These are phyloP conservation scores for Davidsoniella neocaledoniae DNA, from an alignment of 2,329 filamentous ascomycete species.

Conservation along the genomic window DNA sequence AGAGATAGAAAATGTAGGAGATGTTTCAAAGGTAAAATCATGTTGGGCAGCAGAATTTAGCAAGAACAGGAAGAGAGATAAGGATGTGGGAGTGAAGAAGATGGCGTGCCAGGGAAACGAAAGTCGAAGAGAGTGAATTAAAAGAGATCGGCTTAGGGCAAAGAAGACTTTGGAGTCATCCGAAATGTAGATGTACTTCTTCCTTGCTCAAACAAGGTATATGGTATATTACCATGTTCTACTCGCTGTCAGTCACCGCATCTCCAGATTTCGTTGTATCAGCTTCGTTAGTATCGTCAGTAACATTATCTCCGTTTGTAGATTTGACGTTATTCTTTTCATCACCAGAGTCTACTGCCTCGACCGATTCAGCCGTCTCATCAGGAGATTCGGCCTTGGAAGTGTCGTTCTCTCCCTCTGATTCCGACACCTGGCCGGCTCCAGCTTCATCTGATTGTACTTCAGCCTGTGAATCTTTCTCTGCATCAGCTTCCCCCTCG, in stretches of 20 bases:
- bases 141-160: too few species aligned
- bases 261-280: background rate
- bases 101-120: background rate
- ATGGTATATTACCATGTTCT: background rate
- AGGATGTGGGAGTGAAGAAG: background rate
- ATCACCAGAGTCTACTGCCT: background rate
- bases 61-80: background rate
- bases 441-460: background rate
- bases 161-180: too few species aligned
- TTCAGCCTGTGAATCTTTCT: background rate
- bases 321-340: background rate
- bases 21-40: background rate
- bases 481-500: background rate
- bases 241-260: background rate
- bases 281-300: background rate
- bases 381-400: background rate
- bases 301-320: background rate
- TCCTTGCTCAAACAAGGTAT: background rate
- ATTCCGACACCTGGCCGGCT: too few species aligned
- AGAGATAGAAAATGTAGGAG: background rate
- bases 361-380: too few species aligned
- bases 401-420: background rate
- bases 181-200: too few species aligned
- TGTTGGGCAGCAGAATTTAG: too few species aligned
- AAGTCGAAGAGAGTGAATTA: too few species aligned